Evolutionary conservation across 495 filamentous ascomycete species (phyloP), one percentile per base, ranked within the genome.

Genomic region (Penicillium malachiteum): DNA sequence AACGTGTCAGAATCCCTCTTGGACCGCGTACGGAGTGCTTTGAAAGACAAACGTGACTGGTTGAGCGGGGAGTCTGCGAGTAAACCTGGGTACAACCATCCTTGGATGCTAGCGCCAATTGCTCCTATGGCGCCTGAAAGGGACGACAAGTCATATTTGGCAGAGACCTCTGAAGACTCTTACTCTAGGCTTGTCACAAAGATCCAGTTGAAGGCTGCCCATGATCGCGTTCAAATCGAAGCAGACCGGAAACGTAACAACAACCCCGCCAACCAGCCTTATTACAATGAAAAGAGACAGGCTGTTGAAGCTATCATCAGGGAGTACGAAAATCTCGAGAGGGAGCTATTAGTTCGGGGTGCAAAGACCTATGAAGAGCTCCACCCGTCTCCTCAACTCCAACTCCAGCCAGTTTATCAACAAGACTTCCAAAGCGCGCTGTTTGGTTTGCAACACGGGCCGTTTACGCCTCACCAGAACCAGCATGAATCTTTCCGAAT

Each of bases 301-400:
- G 80, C 74, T 1, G 71, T 88, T 32, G 31, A 71, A 10, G 65
- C 70, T 8, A 57, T 84, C 7, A 69, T 83, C 37, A 50, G 53
- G 0, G 73, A 82, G 3, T 80, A 84, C 33, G 71, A 84, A 56
- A 60, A 75, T 21, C 63, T 88, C 4, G 81, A 87, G 57, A 52
- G 66, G 1, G 59, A 67, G 0, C 66, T 93, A 38, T 33, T 85
- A 5, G 70, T 67, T 11, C 78, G 71, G 38, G 83, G 78, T 0
- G 89, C 82, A 12, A 90, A 90, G 66, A 80, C 81, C 0, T 90
- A 85, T 62, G 44, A 64, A 16, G 79, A 92, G 50, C 68, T 88
- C 16, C 71, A 85, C 66, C 87, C 89, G 0, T 74, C 84, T 1
- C 68, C 72, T 33, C 50, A 68, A 8, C 46, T 49, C 0, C 7